These are phyloP conservation scores for Pyrus bretschneideri DNA, from an alignment of 306 rosid species.

Conservation along the genomic window DNA sequence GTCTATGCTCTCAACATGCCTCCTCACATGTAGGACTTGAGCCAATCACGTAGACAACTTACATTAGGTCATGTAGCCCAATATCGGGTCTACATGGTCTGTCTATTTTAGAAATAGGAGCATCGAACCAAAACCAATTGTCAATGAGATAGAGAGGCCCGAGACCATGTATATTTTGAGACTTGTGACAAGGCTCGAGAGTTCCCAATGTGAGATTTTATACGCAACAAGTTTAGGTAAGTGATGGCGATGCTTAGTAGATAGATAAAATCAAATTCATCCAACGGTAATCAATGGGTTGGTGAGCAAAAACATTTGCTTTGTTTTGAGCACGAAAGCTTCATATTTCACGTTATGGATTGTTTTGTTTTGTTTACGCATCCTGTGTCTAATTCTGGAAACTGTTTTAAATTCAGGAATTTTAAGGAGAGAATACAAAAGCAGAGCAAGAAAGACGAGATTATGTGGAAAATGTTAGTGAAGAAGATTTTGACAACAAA, in stretches of 20 bases:
- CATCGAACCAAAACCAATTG: neutral
- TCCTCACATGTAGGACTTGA: neutral
- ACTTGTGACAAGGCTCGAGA: neutral
- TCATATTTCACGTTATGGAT: too few species aligned
- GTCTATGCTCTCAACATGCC: neutral
- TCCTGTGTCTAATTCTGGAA: neutral
- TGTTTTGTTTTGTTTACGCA: neutral
- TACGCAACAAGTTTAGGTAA: neutral
- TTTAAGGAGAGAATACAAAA: constrained; percentile 51
- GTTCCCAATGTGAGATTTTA: neutral
- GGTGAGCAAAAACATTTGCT: too few species aligned
- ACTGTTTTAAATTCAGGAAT: constrained; percentile 53
- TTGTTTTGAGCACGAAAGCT: too few species aligned
- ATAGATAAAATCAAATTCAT: too few species aligned
- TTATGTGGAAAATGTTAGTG: constrained; percentile 72
- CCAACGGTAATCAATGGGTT: too few species aligned
- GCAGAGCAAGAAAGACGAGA: constrained; percentile 81
- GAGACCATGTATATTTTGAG: neutral
- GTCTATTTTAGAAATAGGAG: neutral
- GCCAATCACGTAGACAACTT: neutral
- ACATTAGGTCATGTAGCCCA: neutral
- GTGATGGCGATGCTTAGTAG: too few species aligned
- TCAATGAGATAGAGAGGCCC: neutral
- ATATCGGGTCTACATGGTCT: neutral
- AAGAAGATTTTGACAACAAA: constrained; percentile 55